phyloP scores from a whole-genome alignment of 768 basidiomycete genomes.

The Tylopilus balloui region DNA sequence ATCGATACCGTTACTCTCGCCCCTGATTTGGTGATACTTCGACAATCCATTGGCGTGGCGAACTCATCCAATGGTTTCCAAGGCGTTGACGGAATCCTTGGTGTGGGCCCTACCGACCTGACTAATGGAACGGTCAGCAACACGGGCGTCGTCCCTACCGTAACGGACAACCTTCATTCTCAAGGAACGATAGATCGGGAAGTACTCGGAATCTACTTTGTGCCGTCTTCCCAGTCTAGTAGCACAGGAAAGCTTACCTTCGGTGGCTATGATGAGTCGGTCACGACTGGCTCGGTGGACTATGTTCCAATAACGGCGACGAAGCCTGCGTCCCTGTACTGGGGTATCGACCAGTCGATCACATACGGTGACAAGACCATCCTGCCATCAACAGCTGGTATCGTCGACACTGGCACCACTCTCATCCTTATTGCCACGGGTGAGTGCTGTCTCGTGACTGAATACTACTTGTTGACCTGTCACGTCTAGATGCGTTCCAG shows the following conservation, averaged over 20 bases:
- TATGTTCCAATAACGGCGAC: slow-evolving; percentile 26
- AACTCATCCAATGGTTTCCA: slow-evolving; percentile 19
- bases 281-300: slow-evolving; percentile 12
- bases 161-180: slow-evolving; percentile 30
- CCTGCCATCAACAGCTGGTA: slow-evolving; percentile 25
- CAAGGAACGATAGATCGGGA: slow-evolving; percentile 26
- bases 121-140: slow-evolving; percentile 23
- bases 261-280: slow-evolving; percentile 19
- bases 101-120: slow-evolving; percentile 34
- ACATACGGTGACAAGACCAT: slow-evolving; percentile 23
- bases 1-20: slow-evolving; percentile 9
- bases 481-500: neutral
- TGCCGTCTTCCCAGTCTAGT: slow-evolving; percentile 15
- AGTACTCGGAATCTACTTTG: slow-evolving; percentile 32
- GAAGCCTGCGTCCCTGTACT: slow-evolving; percentile 24
- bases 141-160: slow-evolving; percentile 26
- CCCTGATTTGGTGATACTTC: neutral
- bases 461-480: neutral
- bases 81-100: slow-evolving; percentile 37
- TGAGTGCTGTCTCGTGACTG: neutral
- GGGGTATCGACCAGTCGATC: slow-evolving; percentile 36
- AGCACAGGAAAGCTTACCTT: slow-evolving; percentile 27
- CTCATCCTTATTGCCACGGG: slow-evolving; percentile 23
- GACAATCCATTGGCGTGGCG: slow-evolving; percentile 38
- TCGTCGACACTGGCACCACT: slow-evolving; percentile 33